These are phyloP conservation scores for Pichia sp. DNA, from an alignment of 1,139 yeast genomes.

Conservation along the genomic window DNA sequence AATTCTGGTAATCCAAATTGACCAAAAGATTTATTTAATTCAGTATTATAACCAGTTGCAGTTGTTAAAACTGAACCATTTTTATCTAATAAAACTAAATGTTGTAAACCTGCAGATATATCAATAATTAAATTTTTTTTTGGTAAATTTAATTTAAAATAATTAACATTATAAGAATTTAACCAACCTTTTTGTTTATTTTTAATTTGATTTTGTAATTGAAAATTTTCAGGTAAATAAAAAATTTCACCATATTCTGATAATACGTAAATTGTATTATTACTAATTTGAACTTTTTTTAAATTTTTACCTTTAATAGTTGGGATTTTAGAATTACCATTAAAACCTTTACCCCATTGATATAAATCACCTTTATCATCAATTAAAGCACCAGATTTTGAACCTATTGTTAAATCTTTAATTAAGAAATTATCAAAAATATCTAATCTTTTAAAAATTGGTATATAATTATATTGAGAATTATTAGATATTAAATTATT, in stretches of 20 bases:
- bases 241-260: slow-evolving; percentile 47
- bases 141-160: slow-evolving; percentile 19
- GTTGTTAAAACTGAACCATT: slow-evolving; percentile 62
- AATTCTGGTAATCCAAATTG: slow-evolving; percentile 76
- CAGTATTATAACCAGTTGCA: slow-evolving; percentile 40
- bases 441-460: slow-evolving; percentile 40
- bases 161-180: slow-evolving; percentile 13
- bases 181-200: slow-evolving; percentile 18
- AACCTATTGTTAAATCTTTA: slow-evolving; percentile 50
- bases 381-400: slow-evolving; percentile 54
- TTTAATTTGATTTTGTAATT: slow-evolving; percentile 18
- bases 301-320: slow-evolving; percentile 45
- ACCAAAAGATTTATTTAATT: slow-evolving; percentile 45
- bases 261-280: slow-evolving; percentile 53
- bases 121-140: slow-evolving; percentile 33
- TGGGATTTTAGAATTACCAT: slow-evolving; percentile 22
- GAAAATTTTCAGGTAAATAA: slow-evolving; percentile 39
- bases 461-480: slow-evolving; percentile 40
- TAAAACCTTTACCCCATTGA: slow-evolving; percentile 51
- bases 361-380: slow-evolving; percentile 68
- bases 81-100: slow-evolving; percentile 55
- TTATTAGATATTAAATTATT: slow-evolving; percentile 37
- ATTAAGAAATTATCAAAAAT: slow-evolving; percentile 59
- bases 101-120: slow-evolving; percentile 56
- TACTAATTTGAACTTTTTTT: slow-evolving; percentile 43